phyloP scores from a whole-genome alignment of 352 stramenopile genomes.

The Phytophthora constricta region DNA sequence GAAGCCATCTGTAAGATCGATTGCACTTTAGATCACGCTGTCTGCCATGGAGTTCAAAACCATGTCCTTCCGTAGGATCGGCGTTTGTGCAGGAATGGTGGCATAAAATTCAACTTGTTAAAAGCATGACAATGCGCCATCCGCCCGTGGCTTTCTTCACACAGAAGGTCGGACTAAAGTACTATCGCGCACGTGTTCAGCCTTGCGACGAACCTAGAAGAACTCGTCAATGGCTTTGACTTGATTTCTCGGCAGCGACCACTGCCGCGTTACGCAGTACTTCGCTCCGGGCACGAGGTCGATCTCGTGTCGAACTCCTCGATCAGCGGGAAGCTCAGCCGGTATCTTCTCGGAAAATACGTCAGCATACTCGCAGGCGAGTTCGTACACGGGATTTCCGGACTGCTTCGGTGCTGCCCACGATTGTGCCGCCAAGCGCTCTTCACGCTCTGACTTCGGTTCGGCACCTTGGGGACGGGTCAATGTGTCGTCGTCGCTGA shows the following conservation, averaged over 20 bases:
- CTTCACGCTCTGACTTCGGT: not conserved
- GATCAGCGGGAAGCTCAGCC: too few species aligned
- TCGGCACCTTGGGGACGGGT: too few species aligned
- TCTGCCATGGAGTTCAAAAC: slow-evolving; percentile 25
- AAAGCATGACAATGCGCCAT: too few species aligned
- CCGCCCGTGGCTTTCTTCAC: too few species aligned
- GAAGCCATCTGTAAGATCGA: slow-evolving; percentile 37
- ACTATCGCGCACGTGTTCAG: slow-evolving; percentile 20
- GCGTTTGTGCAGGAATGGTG: slow-evolving; percentile 30
- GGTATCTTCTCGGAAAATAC: too few species aligned
- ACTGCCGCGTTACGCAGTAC: too few species aligned
- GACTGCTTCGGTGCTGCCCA: slow-evolving; percentile 2
- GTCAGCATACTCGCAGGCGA: slow-evolving; percentile 18
- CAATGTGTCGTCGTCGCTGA: not conserved
- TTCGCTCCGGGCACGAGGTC: too few species aligned
- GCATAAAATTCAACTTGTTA: slow-evolving; percentile 34
- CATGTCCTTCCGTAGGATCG: slow-evolving; percentile 33
- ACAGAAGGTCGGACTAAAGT: too few species aligned
- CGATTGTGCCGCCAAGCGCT: slow-evolving; percentile 21
- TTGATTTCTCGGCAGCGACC: slow-evolving; percentile 27
- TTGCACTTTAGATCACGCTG: slow-evolving; percentile 32
- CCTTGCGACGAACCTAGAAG: slow-evolving; percentile 14
- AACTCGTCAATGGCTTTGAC: slow-evolving; percentile 28
- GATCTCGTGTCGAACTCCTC: too few species aligned
- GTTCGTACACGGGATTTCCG: slow-evolving; percentile 10